Percentiles rank a stretch among this genome's conserved stretches.
phyloP scores from a whole-genome alignment of 1,284 basidiomycete species.

The Apiotrichum mycotoxinovorans region DNA sequence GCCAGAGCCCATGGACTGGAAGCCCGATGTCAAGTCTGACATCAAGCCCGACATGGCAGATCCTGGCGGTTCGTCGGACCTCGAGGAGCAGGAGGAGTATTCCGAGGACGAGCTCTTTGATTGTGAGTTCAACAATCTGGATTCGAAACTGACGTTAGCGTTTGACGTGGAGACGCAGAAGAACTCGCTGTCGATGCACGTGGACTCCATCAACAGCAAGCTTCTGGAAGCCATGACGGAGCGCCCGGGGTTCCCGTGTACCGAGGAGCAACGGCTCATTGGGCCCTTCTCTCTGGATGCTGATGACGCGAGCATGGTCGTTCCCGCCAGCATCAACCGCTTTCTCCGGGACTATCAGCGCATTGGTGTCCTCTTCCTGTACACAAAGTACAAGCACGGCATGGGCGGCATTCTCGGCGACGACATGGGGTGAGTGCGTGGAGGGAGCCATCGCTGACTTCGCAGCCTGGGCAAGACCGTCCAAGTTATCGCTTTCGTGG shows the following conservation, averaged over 20 bases:
- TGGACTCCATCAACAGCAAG: not conserved
- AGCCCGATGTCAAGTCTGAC: not conserved
- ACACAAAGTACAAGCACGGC: constrained; percentile 46
- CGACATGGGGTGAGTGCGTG: constrained; percentile 52
- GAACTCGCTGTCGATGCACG: not conserved
- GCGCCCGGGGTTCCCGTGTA: constrained; percentile 26
- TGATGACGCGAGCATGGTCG: constrained; percentile 22
- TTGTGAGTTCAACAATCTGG: not conserved
- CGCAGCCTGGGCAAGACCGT: constrained; percentile 48
- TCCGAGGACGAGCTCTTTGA: constrained; percentile 30
- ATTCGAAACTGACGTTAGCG: not conserved
- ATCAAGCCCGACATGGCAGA: not conserved
- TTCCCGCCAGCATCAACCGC: constrained; percentile 52
- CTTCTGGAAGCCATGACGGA: not conserved
- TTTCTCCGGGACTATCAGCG: constrained; percentile 54
- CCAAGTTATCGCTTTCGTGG: constrained; percentile 45
- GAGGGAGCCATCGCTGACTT: not conserved
- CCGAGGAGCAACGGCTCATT: constrained; percentile 17
- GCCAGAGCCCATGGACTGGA: constrained; percentile 7
- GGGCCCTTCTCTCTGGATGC: constrained; percentile 29
- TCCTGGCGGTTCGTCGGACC: not conserved
- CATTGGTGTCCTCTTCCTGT: constrained; percentile 52
- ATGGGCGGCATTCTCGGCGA: constrained; percentile 53
- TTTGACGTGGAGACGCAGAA: not conserved
- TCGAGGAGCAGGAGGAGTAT: constrained; percentile 18